Percentiles rank a stretch among this genome's conserved stretches.
These are phyloP conservation scores for Trichophyton verrucosum DNA, from an alignment of 2,329 filamentous ascomycete genomes.

Conservation along the genomic window DNA sequence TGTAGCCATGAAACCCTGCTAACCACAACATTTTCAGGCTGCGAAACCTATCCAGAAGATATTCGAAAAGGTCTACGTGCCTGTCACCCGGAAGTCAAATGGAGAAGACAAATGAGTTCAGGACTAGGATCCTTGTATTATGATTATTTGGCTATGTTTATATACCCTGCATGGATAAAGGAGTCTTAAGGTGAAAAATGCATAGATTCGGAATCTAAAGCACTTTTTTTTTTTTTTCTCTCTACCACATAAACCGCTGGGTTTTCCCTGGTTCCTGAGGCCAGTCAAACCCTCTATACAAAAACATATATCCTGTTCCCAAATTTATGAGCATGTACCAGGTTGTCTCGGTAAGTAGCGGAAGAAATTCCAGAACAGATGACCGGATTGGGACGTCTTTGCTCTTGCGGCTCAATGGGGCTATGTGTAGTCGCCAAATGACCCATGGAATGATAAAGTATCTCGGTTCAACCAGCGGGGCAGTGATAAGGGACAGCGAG, in stretches of 20 bases:
- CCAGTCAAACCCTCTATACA: slow-evolving; percentile 47
- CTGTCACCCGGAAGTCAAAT: slow-evolving; percentile 5
- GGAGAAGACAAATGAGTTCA: slow-evolving; percentile 3
- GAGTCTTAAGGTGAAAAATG: background rate
- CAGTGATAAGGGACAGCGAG: slow-evolving; percentile 66
- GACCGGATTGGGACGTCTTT: background rate
- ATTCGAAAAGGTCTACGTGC: slow-evolving; percentile 58
- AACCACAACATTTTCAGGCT: slow-evolving; percentile 40
- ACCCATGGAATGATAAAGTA: slow-evolving; percentile 96
- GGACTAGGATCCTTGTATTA: background rate
- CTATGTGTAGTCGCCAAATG: slow-evolving; percentile 74
- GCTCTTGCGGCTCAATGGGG: slow-evolving; percentile 26
- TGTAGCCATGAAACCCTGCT: background rate
- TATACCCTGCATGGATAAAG: slow-evolving; percentile 1
- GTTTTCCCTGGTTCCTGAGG: slow-evolving; percentile 44
- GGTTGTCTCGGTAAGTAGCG: slow-evolving; percentile 39
- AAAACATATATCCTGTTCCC: slow-evolving; percentile 43
- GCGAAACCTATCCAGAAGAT: slow-evolving; percentile 79
- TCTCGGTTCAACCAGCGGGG: slow-evolving; percentile 83
- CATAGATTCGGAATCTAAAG: background rate
- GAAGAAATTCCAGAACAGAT: slow-evolving; percentile 9
- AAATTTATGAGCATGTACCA: slow-evolving; percentile 46
- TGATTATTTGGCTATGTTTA: background rate
- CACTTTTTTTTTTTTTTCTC: background rate
- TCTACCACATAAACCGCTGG: slow-evolving; percentile 50